Evolutionary conservation across 2,329 filamentous ascomycete species (phyloP), one percentile per base, ranked within the genome.

Genomic region (Mycosphaerella arachidis): DNA sequence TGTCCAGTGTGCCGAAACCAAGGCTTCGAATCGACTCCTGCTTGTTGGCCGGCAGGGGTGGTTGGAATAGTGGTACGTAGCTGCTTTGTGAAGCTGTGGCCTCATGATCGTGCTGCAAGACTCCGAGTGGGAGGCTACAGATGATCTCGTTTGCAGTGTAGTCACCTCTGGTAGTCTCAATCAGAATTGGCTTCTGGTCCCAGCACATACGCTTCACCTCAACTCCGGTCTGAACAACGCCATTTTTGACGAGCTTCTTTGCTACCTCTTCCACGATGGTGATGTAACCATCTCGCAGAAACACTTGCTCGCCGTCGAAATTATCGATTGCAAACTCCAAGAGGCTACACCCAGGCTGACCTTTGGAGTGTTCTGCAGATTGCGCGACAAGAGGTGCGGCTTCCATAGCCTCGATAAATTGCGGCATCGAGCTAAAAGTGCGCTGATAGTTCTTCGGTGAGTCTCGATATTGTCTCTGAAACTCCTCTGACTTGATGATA

Each of bases 301-400:
- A 68, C 8, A 67, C 66, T 43, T 69, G 67, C 12, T 67, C 62
- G 12, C 67, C 67, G 51, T 69, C 67, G 48, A 68, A 68, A 27
- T 67, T 66, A 31, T 68, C 67, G 43, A 68, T 64, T 3, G 62
- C 66, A 40, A 60, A 68, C 57, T 69, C 67, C n/a, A 65, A 60
- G 53, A 69, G 40, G 30, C 66, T 59, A 53, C 68, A 56, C 1
- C 63, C 66, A 18, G 62, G 16, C 10, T 56, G 48, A 9, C 55
- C 64, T 40, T 46, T 33, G 6, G 30, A 10, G 24, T 63, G 57
- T 45, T 68, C 66, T 6, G 67, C 67, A 30, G 67, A 69, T 29
- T 68, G 64, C 7, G 67, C 62, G 12, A 51, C 60, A 10, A 69
- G 57, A n/a, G 67, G 67, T 27, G 63, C 67, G 1, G 66, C 67